phyloP scores from a whole-genome alignment of 2,329 filamentous ascomycete genomes.

The Mariannaea elegans region DNA sequence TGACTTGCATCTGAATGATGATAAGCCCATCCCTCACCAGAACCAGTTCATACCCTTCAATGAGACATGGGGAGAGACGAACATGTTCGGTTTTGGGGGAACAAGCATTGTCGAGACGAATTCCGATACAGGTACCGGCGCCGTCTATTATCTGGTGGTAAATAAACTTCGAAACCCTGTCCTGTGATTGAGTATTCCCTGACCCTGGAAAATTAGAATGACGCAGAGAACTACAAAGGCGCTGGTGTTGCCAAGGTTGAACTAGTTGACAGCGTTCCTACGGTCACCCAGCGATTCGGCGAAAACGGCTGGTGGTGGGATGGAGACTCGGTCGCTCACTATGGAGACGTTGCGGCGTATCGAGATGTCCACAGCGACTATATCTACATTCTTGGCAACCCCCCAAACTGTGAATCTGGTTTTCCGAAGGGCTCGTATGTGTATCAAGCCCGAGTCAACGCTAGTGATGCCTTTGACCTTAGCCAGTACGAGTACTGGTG shows the following conservation, averaged over 20 bases:
- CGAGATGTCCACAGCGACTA: conserved; percentile 49
- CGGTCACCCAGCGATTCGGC: conserved; percentile 44
- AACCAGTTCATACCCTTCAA: conserved; percentile 49
- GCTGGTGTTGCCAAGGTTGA: conserved; percentile 49
- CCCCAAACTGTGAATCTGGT: conserved; percentile 43
- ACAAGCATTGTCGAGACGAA: conserved; percentile 50
- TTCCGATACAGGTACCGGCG: conserved; percentile 37
- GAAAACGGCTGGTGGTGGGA: conserved; percentile 49
- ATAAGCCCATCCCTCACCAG: conserved; percentile 42
- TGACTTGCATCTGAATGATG: conserved; percentile 47
- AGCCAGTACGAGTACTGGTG: conserved; percentile 52
- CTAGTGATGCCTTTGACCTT: conserved; percentile 47
- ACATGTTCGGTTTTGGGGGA: conserved; percentile 48
- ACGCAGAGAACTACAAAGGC: conserved; percentile 45
- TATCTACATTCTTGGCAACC: conserved; percentile 50
- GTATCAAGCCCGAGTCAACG: conserved; percentile 49
- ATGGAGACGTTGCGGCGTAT: conserved; percentile 50
- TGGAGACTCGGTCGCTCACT: conserved; percentile 40
- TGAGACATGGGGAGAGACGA: conserved; percentile 48
- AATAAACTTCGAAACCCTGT: conserved; percentile 1
- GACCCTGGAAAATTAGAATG: conserved; percentile 35
- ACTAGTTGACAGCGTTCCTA: conserved; percentile 45
- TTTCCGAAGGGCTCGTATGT: conserved; percentile 41
- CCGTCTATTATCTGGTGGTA: conserved; percentile 50
- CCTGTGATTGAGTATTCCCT: too few species aligned